Conservation (phyloP, 1,284 basidiomycete species). For the Quambalaria eucalypti region DNA sequence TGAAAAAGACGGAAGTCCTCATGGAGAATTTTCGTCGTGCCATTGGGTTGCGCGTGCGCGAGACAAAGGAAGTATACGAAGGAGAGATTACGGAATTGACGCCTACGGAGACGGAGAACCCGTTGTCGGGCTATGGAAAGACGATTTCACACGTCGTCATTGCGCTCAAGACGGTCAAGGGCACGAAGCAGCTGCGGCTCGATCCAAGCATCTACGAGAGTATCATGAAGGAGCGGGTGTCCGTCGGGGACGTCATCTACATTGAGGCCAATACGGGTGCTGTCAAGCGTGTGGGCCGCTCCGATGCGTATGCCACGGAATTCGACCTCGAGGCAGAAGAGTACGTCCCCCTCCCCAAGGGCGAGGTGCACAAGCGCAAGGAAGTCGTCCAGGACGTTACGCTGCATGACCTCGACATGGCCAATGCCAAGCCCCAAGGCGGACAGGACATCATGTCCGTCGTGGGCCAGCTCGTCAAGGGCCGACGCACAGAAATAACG, state of each 20-base stretch:
- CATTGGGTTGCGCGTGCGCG: slow-evolving; percentile 61
- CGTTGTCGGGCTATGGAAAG: slow-evolving; percentile 78
- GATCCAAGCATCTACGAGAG: slow-evolving; percentile 95
- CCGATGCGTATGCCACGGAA: slow-evolving; percentile 95
- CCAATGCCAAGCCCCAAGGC: slow-evolving; percentile 83
- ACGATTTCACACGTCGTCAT: slow-evolving; percentile 95
- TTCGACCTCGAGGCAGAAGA: slow-evolving; percentile 97
- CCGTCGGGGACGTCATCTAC: slow-evolving; percentile 93
- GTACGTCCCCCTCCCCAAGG: slow-evolving; percentile 93
- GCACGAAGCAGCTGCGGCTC: slow-evolving; percentile 91
- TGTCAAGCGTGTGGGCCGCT: slow-evolving; percentile 92
- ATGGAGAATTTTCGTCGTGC: slow-evolving; percentile 89
- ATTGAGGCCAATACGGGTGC: slow-evolving; percentile 89
- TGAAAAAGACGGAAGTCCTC: slow-evolving; percentile 98
- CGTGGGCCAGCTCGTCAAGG: slow-evolving; percentile 93
- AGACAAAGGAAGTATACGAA: slow-evolving; percentile 97
- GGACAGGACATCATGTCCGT: slow-evolving; percentile 99
- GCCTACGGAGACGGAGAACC: slow-evolving; percentile 58
- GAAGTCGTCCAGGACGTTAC: slow-evolving; percentile 97
- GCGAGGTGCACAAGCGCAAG: slow-evolving; percentile 94
- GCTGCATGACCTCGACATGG: slow-evolving; percentile 88
- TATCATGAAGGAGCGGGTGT: slow-evolving; percentile 92
- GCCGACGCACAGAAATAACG: slow-evolving; percentile 86
- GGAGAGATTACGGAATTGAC: slow-evolving; percentile 96
- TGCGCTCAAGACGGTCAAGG: slow-evolving; percentile 91